Base-by-base conservation (phyloP, 148 eudicot genomes). In the Rhododendron henanense region DNA sequence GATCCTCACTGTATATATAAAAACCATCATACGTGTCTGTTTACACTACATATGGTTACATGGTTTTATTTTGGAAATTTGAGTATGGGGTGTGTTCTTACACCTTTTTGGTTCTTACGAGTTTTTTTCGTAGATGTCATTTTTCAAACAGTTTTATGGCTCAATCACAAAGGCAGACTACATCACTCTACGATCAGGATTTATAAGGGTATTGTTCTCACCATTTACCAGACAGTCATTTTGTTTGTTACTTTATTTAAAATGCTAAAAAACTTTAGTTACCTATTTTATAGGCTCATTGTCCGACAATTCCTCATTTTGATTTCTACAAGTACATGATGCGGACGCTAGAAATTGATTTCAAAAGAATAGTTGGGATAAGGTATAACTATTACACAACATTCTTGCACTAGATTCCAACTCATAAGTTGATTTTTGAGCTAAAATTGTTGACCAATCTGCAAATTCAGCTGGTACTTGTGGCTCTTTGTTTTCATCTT, bases 401-500 rank as follows among this genome's bases (percentile, higher is more conserved):
- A 47, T 63, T 59, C 16, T 25, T 25, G 31, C 15, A 50, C 67
- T 2, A 44, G 2, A 15, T 18, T 44, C 78, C 7, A 61, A 78
- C 76, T 28, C 61, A 69, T 4, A 53, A 51, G 48, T 55, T 82
- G 39, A 28, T 81, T n/a, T 78, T 50, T 82, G 48, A 28, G 48
- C 61, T 9, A 53, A 69, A 53, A 53, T 48, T 81, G 79, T 82
- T 10, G 10, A 83, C 79, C 81, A 31, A 37, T 85, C 80, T 84
- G 45, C 82, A 82, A 86, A 35, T 35, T 90, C 91, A 96, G 99
- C 92, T 96, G 97, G 99, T 94, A 90, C 89, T 90, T 96, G 91
- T 96, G 99, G 99, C 91, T 92, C 81, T 96, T 96, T 89, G 99
- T 95, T 78, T 96, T 96, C 63, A 25, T 96, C 77, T 96, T 96